Conservation (phyloP, 352 stramenopile genomes). For the Phytophthora pisi region DNA sequence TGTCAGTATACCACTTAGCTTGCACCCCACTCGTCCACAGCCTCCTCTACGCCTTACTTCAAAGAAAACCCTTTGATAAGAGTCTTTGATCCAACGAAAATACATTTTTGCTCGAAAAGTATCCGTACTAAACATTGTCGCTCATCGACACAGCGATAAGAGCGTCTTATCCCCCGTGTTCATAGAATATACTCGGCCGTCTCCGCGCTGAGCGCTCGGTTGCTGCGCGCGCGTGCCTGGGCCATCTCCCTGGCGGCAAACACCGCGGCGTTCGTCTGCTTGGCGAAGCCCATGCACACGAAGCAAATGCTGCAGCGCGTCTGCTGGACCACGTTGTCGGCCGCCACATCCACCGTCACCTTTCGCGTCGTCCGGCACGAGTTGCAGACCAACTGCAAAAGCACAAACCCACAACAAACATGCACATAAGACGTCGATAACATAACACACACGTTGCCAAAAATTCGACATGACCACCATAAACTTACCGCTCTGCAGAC, state of each 20-base stretch:
- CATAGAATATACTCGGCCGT: conserved; percentile 32
- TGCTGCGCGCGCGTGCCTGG: conserved; percentile 26
- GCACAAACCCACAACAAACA: conserved; percentile 6
- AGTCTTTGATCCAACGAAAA: background rate
- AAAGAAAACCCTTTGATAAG: background rate
- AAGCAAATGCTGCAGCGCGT: conserved; percentile 41
- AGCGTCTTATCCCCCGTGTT: conserved; percentile 3
- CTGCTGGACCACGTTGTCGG: conserved; percentile 34
- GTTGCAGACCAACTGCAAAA: conserved; percentile 40
- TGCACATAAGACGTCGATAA: background rate
- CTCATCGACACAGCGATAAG: background rate
- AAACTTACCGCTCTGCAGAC: conserved; percentile 42
- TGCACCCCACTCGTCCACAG: background rate
- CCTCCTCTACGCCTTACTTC: background rate
- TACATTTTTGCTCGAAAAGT: background rate
- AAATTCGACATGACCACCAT: background rate
- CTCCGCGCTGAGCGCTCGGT: conserved; percentile 29
- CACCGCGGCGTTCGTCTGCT: conserved; percentile 33
- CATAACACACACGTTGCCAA: too few relatives aligned
- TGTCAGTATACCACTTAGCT: background rate
- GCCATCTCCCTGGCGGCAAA: conserved; percentile 42
- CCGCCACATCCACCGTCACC: conserved; percentile 40
- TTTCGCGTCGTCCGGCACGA: conserved; percentile 44
- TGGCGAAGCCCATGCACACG: conserved; percentile 43
- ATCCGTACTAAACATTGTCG: background rate